A percentile compares a stretch with the other conserved stretches of the same genome.
Conservation (phyloP, 495 filamentous ascomycete species). For the Daldinia decipiens region DNA sequence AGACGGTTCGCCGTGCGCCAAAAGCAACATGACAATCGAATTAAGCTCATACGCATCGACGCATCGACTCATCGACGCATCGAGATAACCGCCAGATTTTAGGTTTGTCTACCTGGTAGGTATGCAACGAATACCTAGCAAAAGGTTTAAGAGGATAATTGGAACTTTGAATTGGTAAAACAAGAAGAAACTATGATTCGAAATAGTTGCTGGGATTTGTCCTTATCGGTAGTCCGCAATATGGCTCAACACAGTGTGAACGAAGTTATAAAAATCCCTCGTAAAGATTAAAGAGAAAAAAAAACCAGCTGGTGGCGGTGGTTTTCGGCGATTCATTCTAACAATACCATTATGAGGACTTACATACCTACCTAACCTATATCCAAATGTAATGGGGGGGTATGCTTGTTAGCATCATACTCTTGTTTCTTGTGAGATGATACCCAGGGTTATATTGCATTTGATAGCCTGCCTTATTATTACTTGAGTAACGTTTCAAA, state of each 20-base stretch:
- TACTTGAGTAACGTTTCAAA: conserved; percentile 8
- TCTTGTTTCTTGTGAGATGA: conserved; percentile 5
- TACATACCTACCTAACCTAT: background rate
- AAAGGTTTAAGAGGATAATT: conserved; percentile 24
- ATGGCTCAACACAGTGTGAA: conserved; percentile 24
- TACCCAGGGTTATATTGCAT: conserved; percentile 4
- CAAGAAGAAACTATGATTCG: conserved; percentile 6
- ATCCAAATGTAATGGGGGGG: conserved; percentile 1
- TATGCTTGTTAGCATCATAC: background rate
- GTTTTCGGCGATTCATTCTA: background rate
- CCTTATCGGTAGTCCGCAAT: background rate
- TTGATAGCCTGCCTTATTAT: background rate
- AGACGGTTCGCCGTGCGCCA: conserved; percentile 26
- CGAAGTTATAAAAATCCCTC: background rate
- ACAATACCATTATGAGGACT: background rate
- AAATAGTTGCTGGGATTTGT: background rate
- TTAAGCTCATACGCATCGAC: conserved; percentile 14
- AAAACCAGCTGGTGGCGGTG: background rate
- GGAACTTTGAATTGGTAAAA: conserved; percentile 13
- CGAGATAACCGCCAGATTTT: conserved; percentile 24
- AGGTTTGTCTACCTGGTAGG: conserved; percentile 20
- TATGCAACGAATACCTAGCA: conserved; percentile 14
- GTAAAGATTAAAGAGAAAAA: background rate
- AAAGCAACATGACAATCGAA: conserved; percentile 27
- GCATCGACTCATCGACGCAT: background rate